phyloP scores from a whole-genome alignment of 352 stramenopile genomes.

The Phytophthora syringae region DNA sequence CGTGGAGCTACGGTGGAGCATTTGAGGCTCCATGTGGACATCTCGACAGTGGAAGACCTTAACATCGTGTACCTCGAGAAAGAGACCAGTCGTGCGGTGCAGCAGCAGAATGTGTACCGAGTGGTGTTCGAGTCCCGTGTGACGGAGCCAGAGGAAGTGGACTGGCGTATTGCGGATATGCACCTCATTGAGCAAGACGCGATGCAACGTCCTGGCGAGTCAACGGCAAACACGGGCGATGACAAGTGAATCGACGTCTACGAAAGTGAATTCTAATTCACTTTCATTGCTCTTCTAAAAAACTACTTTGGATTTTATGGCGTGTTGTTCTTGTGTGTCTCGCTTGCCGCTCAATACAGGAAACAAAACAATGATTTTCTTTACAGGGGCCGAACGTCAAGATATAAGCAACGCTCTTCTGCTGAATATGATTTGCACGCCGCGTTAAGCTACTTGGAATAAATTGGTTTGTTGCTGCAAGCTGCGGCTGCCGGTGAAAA shows the following conservation, averaged over 20 bases:
- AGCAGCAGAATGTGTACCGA: constrained; percentile 42
- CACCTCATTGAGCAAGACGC: constrained; percentile 25
- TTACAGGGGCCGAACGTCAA: too few relatives aligned
- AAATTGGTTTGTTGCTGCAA: too few relatives aligned
- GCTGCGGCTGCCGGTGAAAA: too few relatives aligned
- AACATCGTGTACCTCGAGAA: constrained; percentile 30
- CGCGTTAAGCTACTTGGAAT: too few relatives aligned
- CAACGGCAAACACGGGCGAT: background rate
- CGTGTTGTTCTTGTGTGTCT: too few relatives aligned
- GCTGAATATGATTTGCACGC: too few relatives aligned
- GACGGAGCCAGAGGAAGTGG: constrained; percentile 58
- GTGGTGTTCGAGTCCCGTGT: constrained; percentile 66
- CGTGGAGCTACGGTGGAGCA: constrained; percentile 41
- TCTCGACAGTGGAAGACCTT: constrained; percentile 53
- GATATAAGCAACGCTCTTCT: too few relatives aligned
- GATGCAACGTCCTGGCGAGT: constrained; percentile 11
- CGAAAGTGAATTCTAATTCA: too few relatives aligned
- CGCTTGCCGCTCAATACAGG: too few relatives aligned
- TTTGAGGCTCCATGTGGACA: constrained; percentile 42
- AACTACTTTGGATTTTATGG: too few relatives aligned
- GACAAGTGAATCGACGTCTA: constrained; percentile 7
- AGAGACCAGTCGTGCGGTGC: constrained; percentile 31
- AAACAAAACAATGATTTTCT: too few relatives aligned
- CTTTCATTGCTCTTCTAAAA: too few relatives aligned
- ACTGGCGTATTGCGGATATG: constrained; percentile 66